phyloP scores from a whole-genome alignment of 108 stramenopile species.

The Nannochloropsis gaditana region DNA sequence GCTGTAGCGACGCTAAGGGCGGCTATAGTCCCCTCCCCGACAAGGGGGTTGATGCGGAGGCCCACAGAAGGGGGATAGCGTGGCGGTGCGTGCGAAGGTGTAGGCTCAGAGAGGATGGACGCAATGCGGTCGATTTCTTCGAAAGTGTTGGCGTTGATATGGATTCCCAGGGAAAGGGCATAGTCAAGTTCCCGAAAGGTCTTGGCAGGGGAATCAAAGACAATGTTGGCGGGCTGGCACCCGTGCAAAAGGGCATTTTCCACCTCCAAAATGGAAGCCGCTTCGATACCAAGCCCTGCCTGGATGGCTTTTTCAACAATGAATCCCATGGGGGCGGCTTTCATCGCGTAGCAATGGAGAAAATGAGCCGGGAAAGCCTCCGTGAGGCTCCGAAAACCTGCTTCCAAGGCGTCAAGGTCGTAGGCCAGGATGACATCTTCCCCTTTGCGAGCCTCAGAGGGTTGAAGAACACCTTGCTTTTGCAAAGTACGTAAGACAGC shows the following conservation, averaged over 20 bases:
- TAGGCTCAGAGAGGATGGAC: not conserved
- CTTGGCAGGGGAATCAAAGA: conserved; percentile 52
- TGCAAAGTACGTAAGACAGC: not conserved
- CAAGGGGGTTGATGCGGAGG: conserved; percentile 47
- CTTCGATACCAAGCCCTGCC: conserved; percentile 49
- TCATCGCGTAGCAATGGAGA: conserved; percentile 48
- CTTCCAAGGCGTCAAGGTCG: conserved; percentile 35
- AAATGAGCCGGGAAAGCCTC: conserved; percentile 32
- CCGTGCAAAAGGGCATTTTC: conserved; percentile 45
- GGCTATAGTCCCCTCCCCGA: conserved; percentile 43
- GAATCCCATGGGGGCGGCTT: conserved; percentile 46
- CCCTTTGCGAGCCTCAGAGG: not conserved
- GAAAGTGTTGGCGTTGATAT: conserved; percentile 47
- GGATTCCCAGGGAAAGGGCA: conserved; percentile 33
- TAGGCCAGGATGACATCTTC: conserved; percentile 30
- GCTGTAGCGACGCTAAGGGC: conserved; percentile 44
- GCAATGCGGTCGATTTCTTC: conserved; percentile 49
- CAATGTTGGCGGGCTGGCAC: conserved; percentile 35
- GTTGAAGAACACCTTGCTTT: not conserved
- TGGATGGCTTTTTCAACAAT: conserved; percentile 40
- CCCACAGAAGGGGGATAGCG: conserved; percentile 28
- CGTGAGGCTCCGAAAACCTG: conserved; percentile 21
- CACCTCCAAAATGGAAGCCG: conserved; percentile 48
- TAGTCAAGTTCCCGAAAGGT: conserved; percentile 41
- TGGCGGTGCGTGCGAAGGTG: no score